phyloP scores from a whole-genome alignment of 306 rosid genomes.

The Inga laurina region DNA sequence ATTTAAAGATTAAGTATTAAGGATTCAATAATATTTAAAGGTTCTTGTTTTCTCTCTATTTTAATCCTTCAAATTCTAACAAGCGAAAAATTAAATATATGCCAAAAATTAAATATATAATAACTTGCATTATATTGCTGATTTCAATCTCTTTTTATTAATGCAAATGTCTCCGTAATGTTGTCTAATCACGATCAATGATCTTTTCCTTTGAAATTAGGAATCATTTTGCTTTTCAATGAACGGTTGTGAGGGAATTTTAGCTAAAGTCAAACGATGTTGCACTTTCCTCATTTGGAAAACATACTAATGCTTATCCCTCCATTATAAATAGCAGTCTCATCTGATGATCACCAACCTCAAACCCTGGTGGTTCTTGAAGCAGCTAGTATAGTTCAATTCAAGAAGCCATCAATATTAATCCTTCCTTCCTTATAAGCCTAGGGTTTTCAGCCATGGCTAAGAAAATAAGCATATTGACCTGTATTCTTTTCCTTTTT shows the following conservation, averaged over 20 bases:
- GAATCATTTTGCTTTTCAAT: constrained; percentile 18
- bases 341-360: constrained; percentile 1
- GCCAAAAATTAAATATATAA: not conserved
- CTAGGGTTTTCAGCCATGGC: constrained; percentile 14
- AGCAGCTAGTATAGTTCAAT: too few relatives aligned
- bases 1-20: too few relatives aligned
- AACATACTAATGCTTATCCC: too few relatives aligned
- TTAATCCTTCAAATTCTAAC: too few relatives aligned
- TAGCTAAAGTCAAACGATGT: constrained; percentile 25
- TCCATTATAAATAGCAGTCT: constrained; percentile 48
- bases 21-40: too few relatives aligned
- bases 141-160: not conserved
- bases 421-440: too few relatives aligned
- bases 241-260: constrained; percentile 38
- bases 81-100: not conserved
- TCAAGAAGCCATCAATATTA: too few relatives aligned
- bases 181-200: constrained; percentile 70
- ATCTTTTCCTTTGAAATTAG: constrained; percentile 14
- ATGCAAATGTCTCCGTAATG: constrained; percentile 41
- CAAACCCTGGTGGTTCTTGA: too few relatives aligned
- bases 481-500: constrained; percentile 33
- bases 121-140: constrained; percentile 23
- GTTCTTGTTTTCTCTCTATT: too few relatives aligned
- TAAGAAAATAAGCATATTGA: not conserved
- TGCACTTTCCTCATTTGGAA: constrained; percentile 33